Percentiles rank a stretch among this genome's conserved stretches.
phyloP scores from a whole-genome alignment of 805 yeast species.

The Candida hispaniensis region DNA sequence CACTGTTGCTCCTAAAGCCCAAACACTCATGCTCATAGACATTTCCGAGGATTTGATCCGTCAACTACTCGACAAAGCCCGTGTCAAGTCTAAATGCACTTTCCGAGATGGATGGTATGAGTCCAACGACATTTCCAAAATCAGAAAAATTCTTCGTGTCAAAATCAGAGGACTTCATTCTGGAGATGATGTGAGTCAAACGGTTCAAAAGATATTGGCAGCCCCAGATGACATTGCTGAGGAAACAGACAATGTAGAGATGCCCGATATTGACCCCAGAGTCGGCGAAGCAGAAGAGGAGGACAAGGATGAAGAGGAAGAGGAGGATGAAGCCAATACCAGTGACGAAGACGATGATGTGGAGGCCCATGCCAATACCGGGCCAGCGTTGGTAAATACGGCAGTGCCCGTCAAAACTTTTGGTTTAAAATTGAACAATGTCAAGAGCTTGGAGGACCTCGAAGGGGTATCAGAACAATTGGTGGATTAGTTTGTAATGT shows the following conservation, averaged over 20 bases:
- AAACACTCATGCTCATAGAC: conserved; percentile 72
- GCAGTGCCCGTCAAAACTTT: too few species aligned
- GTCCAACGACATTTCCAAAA: conserved; percentile 46
- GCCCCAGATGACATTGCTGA: conserved; percentile 5
- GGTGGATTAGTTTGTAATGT: too few species aligned
- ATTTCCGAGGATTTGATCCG: conserved; percentile 54
- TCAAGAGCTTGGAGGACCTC: conserved; percentile 10
- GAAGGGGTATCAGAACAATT: too few species aligned
- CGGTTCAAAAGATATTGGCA: conserved; percentile 6
- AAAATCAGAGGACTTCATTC: conserved; percentile 30
- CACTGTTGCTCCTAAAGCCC: conserved; percentile 49
- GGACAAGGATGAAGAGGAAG: conserved; percentile 26
- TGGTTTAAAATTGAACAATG: conserved; percentile 9
- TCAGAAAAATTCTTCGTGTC: conserved; percentile 61
- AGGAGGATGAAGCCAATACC: conserved; percentile 6
- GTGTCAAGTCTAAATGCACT: conserved; percentile 37
- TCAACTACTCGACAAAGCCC: conserved; percentile 33
- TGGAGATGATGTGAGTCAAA: conserved; percentile 5
- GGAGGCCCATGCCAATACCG: conserved; percentile 1
- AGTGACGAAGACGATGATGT: conserved; percentile 8
- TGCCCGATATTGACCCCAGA: conserved; percentile 11
- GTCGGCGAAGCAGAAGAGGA: conserved; percentile 22
- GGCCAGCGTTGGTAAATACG: too few species aligned
- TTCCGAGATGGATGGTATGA: conserved; percentile 75
- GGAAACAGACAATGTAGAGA: conserved; percentile 14